Conservation (phyloP, 179 eudicot genomes). For the Spinacia oleracea region DNA sequence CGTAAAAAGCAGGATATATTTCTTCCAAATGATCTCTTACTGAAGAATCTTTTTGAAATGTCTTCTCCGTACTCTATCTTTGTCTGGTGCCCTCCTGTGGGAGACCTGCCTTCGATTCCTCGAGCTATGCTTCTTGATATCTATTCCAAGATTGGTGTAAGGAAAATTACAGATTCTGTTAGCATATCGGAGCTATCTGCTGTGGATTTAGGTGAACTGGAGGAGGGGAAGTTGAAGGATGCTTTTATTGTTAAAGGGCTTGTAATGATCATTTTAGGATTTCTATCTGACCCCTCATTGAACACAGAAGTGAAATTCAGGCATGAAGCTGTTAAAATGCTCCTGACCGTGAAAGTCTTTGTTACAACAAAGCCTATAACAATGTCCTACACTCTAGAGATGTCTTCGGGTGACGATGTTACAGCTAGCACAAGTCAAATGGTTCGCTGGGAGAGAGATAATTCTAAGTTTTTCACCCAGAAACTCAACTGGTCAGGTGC, state of each 20-base stretch:
- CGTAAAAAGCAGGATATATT: slow-evolving; percentile 46
- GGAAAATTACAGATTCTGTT: slow-evolving; percentile 47
- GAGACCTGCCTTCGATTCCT: slow-evolving; percentile 36
- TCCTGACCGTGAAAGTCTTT: slow-evolving; percentile 38
- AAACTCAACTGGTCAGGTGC: slow-evolving; percentile 43
- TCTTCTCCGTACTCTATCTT: slow-evolving; percentile 41
- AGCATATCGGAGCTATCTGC: slow-evolving; percentile 28
- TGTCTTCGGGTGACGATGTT: slow-evolving; percentile 45
- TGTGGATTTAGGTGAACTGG: slow-evolving; percentile 19
- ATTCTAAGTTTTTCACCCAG: slow-evolving; percentile 36
- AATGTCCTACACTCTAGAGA: slow-evolving; percentile 34
- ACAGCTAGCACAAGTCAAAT: slow-evolving; percentile 36
- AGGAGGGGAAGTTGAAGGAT: slow-evolving; percentile 30
- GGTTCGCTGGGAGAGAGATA: slow-evolving; percentile 63
- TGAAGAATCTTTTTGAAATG: slow-evolving; percentile 50
- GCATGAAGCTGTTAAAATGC: slow-evolving; percentile 38
- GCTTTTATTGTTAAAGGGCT: slow-evolving; percentile 46
- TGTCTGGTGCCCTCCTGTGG: slow-evolving; percentile 64
- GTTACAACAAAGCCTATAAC: slow-evolving; percentile 44
- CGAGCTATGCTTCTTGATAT: slow-evolving; percentile 41
- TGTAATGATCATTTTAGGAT: slow-evolving; percentile 54
- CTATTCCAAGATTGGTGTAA: slow-evolving; percentile 54
- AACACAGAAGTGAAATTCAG: slow-evolving; percentile 40
- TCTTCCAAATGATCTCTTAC: slow-evolving; percentile 60
- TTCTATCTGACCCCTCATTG: slow-evolving; percentile 44